Percentiles rank a stretch among this genome's conserved stretches.
Evolutionary conservation across 495 filamentous ascomycete genomes (phyloP).

Genomic region (Gamarada debralockiae): DNA sequence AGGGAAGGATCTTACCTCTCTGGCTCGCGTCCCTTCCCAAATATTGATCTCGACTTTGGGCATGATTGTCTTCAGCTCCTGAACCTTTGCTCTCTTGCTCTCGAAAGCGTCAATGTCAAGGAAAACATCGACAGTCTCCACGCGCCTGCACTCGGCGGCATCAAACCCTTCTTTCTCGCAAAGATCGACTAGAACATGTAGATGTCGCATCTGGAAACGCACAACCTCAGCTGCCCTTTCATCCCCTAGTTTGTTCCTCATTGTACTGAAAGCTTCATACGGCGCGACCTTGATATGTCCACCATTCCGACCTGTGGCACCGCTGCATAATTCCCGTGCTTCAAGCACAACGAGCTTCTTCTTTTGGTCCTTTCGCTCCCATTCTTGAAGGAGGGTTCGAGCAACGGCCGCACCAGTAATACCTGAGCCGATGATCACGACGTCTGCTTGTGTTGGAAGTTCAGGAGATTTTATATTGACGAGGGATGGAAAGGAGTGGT

Average conservation of each 20-base stretch:
- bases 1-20: neutral
- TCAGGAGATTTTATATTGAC: slow-evolving; percentile 43
- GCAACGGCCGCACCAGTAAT: slow-evolving; percentile 62
- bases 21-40: neutral
- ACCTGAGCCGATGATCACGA: slow-evolving; percentile 67
- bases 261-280: neutral
- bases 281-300: slow-evolving; percentile 14
- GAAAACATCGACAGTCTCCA: slow-evolving; percentile 5
- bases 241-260: neutral
- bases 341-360: slow-evolving; percentile 48
- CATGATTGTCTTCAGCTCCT: neutral
- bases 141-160: neutral
- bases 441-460: slow-evolving; percentile 47
- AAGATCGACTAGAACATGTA: neutral
- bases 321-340: slow-evolving; percentile 46
- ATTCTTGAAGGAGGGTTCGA: neutral
- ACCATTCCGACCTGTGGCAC: slow-evolving; percentile 57
- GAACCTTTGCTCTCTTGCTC: neutral
- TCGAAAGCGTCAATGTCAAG: neutral
- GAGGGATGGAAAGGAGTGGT: slow-evolving; percentile 48
- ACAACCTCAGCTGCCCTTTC: neutral
- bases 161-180: neutral
- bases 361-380: neutral
- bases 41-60: neutral
- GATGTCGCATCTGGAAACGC: neutral